Evolutionary conservation across 1,284 basidiomycete genomes (phyloP).

Genomic region (Cystobasidium sp.): DNA sequence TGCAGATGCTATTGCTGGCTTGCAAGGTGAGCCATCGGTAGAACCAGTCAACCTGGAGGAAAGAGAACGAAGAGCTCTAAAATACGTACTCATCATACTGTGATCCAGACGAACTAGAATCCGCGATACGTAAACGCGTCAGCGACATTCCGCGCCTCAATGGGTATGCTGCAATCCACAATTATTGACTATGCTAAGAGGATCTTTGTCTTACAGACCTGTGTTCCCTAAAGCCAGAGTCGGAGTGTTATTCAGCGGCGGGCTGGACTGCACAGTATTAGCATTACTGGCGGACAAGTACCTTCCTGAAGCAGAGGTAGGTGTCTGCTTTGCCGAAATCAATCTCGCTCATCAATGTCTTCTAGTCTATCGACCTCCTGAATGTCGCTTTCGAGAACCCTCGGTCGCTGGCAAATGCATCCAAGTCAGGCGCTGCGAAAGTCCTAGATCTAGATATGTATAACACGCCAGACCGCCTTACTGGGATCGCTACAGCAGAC

Average conservation of each 20-base stretch:
- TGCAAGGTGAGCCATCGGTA: neutral
- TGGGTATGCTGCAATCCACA: slow-evolving; percentile 2
- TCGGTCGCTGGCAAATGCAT: slow-evolving; percentile 62
- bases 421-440: slow-evolving; percentile 18
- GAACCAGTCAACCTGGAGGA: neutral
- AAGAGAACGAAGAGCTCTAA: no score
- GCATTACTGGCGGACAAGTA: slow-evolving; percentile 81
- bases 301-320: slow-evolving; percentile 66
- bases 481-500: slow-evolving; percentile 74
- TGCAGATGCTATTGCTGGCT: slow-evolving; percentile 47
- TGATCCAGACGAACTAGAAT: slow-evolving; percentile 54
- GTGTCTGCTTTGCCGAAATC: neutral
- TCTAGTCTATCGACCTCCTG: slow-evolving; percentile 81
- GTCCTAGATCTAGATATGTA: slow-evolving; percentile 52
- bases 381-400: slow-evolving; percentile 98
- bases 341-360: neutral
- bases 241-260: slow-evolving; percentile 91
- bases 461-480: slow-evolving; percentile 82
- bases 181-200: neutral
- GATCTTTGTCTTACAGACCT: neutral
- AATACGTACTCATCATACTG: neutral
- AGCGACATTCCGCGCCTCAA: slow-evolving; percentile 58
- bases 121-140: slow-evolving; percentile 59
- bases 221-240: slow-evolving; percentile 63
- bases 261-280: slow-evolving; percentile 87